Conservation (phyloP, 1,139 yeast species). For the Sugiyamaella neomexicana region DNA sequence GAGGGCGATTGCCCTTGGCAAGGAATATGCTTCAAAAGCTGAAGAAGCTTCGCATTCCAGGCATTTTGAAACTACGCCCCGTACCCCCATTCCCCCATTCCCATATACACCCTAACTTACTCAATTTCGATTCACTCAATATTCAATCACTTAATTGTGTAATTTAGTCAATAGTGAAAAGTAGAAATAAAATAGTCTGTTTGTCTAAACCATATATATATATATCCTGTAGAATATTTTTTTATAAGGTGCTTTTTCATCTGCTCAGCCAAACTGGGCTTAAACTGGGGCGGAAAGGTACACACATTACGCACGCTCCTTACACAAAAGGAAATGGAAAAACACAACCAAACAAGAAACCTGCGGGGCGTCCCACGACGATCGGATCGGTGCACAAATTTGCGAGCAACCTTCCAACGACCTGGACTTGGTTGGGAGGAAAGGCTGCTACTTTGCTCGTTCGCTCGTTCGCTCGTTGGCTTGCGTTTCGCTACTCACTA, state of each 20-base stretch:
- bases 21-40: constrained; percentile 63
- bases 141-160: no score
- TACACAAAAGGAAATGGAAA: constrained; percentile 6
- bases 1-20: constrained; percentile 49
- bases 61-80: constrained; percentile 51
- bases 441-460: no score
- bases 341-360: constrained; percentile 6
- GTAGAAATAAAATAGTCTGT: no score
- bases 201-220: no score
- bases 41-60: constrained; percentile 74
- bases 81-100: no score
- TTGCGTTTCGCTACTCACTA: no score
- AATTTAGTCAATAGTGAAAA: no score
- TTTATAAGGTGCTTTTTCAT: no score
- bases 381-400: not conserved
- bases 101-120: no score
- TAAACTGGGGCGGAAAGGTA: constrained; percentile 6
- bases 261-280: not conserved
- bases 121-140: no score
- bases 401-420: not conserved
- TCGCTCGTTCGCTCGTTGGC: no score
- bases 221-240: no score
- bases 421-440: not conserved
- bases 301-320: not conserved
- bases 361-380: constrained; percentile 6